Evolutionary conservation across 1,139 yeast genomes (phyloP).

Genomic region (Suhomyces taliae): DNA sequence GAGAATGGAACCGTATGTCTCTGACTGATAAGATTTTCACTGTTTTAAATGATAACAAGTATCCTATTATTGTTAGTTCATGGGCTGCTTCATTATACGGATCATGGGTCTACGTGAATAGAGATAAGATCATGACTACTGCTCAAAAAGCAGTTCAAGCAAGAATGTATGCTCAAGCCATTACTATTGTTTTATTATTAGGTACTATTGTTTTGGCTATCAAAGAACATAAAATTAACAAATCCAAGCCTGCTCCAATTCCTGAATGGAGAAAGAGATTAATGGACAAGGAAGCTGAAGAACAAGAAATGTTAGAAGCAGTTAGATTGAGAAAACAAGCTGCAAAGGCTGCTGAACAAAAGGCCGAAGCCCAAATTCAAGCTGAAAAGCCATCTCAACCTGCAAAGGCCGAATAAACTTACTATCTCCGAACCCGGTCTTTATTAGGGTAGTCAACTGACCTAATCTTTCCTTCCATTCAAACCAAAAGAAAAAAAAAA

Average conservation of each 20-base stretch:
- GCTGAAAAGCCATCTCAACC: no score
- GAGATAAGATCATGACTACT: slow-evolving; percentile 72
- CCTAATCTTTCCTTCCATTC: no score
- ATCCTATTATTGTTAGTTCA: slow-evolving; percentile 69
- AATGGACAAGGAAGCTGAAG: slow-evolving; percentile 28
- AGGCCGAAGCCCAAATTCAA: no score
- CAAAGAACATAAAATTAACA: slow-evolving; percentile 56
- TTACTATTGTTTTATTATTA: slow-evolving; percentile 63
- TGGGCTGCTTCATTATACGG: slow-evolving; percentile 91
- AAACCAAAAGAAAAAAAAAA: no score
- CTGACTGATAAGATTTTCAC: slow-evolving; percentile 31
- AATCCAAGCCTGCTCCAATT: slow-evolving; percentile 33
- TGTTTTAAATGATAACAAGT: slow-evolving; percentile 58
- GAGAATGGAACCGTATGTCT: slow-evolving; percentile 21
- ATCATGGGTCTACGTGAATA: slow-evolving; percentile 74
- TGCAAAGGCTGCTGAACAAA: not conserved
- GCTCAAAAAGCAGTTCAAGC: slow-evolving; percentile 90
- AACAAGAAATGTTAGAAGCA: slow-evolving; percentile 6
- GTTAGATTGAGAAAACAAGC: not conserved
- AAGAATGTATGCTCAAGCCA: slow-evolving; percentile 89
- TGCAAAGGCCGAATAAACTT: no score
- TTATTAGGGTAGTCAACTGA: no score
- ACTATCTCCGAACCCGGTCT: no score
- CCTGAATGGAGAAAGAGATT: slow-evolving; percentile 41
- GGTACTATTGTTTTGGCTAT: slow-evolving; percentile 63